Base-by-base conservation (phyloP, 2,329 filamentous ascomycete species). In the Aspergillus ruber region DNA sequence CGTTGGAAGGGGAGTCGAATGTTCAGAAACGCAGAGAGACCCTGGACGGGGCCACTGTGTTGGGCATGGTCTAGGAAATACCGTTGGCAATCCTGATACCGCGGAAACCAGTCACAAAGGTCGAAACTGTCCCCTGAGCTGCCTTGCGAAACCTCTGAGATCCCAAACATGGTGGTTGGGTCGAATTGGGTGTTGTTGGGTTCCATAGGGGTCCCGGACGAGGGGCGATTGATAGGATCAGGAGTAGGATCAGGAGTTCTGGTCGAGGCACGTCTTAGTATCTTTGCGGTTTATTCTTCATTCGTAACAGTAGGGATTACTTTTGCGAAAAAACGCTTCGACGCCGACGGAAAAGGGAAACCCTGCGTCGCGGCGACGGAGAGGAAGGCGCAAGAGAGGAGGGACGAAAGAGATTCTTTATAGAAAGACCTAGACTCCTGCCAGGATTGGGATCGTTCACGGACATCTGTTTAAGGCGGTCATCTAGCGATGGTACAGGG, bases 41-140 rank as follows among this genome's bases (percentile, higher is more conserved):
- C 88, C 70, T 96, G 90, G 12, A 95, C 88, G 8, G 85, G 81
- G 15, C 78, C 80, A 54, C 83, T 86, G 67, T 95, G 84, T 66
- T 97, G 91, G 6, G 90, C 89, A 62, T 91, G 84, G 60, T 96
- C 88, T 61, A 97, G 75, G 64, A 97, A 98, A 73, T 91, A 96
- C 48, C 82, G 82, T 56, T 91, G 83, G 70, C 93, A 98, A 55
- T 83, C 90, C 69, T 93, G 85, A 67, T 94, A 95, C 50, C 86
- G 85, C 8, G 88, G 87, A 66, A 95, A 87, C 93, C 93, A 97
- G 51, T 90, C 86, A 65, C 96, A 85, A 54, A 96, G 86, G 67
- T 74, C 72, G 51, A 73, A 82, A 52, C 75, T 72, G 46, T 73
- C 67, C 49, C 73, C 70, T 49, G 67, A 64, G 41, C 67, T 50